Evolutionary conservation across 208 protist species (phyloP).

Genomic region (Acanthamoeba comandoni): DNA sequence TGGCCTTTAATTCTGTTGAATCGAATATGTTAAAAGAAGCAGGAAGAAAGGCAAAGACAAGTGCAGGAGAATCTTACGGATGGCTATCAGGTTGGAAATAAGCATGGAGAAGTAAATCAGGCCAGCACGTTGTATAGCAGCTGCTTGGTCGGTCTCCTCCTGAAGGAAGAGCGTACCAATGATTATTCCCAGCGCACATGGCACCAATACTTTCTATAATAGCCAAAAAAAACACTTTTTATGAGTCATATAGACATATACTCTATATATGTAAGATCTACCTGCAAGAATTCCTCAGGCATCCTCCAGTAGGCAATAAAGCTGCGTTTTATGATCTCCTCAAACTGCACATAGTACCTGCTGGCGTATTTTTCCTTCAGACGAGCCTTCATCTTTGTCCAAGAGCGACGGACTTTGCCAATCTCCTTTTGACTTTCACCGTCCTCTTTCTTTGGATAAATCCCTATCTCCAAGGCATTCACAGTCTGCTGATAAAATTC

Average conservation of each 20-base stretch:
- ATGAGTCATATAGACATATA: too few relatives aligned
- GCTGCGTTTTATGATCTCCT: not conserved
- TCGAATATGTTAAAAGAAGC: not conserved
- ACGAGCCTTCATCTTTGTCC: constrained; percentile 8
- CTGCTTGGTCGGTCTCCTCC: constrained; percentile 32
- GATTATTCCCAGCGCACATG: not conserved
- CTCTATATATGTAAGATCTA: too few relatives aligned
- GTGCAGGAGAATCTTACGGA: not conserved
- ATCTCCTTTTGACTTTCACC: not conserved
- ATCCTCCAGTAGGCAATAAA: constrained; percentile 56
- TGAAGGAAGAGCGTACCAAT: constrained; percentile 53
- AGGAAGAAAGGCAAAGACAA: not conserved
- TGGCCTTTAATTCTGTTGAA: constrained; percentile 24
- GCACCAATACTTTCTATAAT: not conserved
- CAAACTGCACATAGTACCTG: constrained; percentile 18
- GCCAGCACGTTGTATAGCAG: constrained; percentile 13
- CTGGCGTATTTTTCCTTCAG: constrained; percentile 18
- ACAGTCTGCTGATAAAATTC: not conserved
- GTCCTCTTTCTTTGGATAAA: constrained; percentile 19
- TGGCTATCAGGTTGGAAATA: constrained; percentile 47
- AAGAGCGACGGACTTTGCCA: not conserved
- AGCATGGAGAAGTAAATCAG: constrained; percentile 59
- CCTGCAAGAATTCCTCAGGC: constrained; percentile 49
- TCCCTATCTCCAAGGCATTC: constrained; percentile 32
- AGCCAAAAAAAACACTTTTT: too few relatives aligned